Evolutionary conservation across 305 asterid genomes (phyloP), one percentile per base, ranked within the genome.

Genomic region (Solanum hybrid): DNA sequence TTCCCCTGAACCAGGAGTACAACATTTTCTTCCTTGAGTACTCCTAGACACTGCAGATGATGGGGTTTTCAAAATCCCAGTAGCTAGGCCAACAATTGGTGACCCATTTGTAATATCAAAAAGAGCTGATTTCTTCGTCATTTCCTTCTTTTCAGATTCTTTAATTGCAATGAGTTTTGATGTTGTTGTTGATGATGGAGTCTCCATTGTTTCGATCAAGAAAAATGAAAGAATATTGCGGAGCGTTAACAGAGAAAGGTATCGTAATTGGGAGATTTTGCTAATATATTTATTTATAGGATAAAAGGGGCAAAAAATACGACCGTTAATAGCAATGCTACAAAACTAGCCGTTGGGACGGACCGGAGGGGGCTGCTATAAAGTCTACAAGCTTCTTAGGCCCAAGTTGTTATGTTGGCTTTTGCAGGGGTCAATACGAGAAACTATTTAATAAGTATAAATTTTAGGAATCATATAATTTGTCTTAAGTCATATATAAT

Each of bases 1-100:
- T 92, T 97, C 99, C 11, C 99, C 99, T 0, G 99, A 96, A 6
- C 98, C 98, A 3, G 99, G 99, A 5, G 98, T 95, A 6, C 89
- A 88, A 7, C 79, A 87, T 11, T 67, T 87, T 69, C 85, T 91
- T 71, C 88, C 89, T 75, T 61, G 40, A 16, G 29, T 69, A 35
- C 67, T 40, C 95, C 95, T 95, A 31, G 98, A 95, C 69, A 57
- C 69, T 1, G 69, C 10, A 18, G 69, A 57, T 57, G 96, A 95
- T 26, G 99, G 98, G 40, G 98, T 95, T 88, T 92, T 94, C 9
- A 95, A 89, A 85, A 37, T 91, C 6, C 96, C 98, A 92, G 89
- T 93, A 4, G 99, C 98, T 88, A 97, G 93, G 73, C 99, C 99
- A 24, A 96, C 97, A 64, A 97, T 96, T 0, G 99, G 99, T 3